phyloP scores from a whole-genome alignment of 1,284 basidiomycete species.

The Stereum hirsutum region DNA sequence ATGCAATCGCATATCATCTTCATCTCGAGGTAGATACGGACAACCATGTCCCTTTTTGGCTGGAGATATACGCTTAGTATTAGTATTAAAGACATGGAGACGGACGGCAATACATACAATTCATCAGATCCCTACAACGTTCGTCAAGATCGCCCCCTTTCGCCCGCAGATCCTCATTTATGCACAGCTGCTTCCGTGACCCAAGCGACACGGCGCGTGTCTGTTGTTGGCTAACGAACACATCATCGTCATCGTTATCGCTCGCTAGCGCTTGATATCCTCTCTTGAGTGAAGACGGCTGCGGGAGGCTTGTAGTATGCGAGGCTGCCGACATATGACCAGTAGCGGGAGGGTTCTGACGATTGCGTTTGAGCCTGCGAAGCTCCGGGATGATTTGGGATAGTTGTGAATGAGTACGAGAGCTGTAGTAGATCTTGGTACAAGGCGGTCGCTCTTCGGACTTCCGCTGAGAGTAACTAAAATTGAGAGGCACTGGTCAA shows the following conservation, averaged over 20 bases:
- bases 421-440: conserved; percentile 87
- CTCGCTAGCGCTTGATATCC: conserved; percentile 8
- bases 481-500: neutral
- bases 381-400: conserved; percentile 88
- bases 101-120: conserved; percentile 45
- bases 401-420: conserved; percentile 92
- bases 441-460: conserved; percentile 46
- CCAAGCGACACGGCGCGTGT: conserved; percentile 75
- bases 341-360: neutral
- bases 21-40: conserved; percentile 69
- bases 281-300: conserved; percentile 15
- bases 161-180: conserved; percentile 71
- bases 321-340: neutral
- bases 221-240: conserved; percentile 14
- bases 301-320: neutral
- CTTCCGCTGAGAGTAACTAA: neutral
- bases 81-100: conserved; percentile 1
- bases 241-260: conserved; percentile 19
- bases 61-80: conserved; percentile 13
- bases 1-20: conserved; percentile 60
- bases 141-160: conserved; percentile 83
- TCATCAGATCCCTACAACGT: conserved; percentile 81
- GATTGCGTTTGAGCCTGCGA: conserved; percentile 39
- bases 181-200: conserved; percentile 90
- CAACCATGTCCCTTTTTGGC: conserved; percentile 62